Percentiles rank a stretch among this genome's conserved stretches.
phyloP scores from a whole-genome alignment of 495 filamentous ascomycete genomes.

The Aspergillus incahuasiensis region DNA sequence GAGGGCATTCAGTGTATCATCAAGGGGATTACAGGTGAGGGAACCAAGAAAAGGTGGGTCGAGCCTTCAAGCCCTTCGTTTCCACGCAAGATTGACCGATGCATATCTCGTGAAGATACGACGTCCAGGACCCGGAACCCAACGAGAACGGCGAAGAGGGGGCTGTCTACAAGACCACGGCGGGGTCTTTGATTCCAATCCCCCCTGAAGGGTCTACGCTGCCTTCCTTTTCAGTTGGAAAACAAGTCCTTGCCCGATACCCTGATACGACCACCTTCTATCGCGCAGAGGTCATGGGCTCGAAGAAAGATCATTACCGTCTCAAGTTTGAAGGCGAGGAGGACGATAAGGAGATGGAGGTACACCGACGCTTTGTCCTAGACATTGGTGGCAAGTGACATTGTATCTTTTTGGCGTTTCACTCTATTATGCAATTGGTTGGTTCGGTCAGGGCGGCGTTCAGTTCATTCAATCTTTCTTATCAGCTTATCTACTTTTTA shows the following conservation, averaged over 20 bases:
- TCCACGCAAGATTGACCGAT: slow-evolving; percentile 16
- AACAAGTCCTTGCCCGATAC: slow-evolving; percentile 76
- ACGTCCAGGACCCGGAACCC: slow-evolving; percentile 89
- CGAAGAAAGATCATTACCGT: slow-evolving; percentile 57
- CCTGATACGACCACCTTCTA: slow-evolving; percentile 97
- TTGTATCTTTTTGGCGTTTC: neutral
- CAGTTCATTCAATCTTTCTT: neutral
- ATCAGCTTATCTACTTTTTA: neutral
- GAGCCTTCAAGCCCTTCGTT: slow-evolving; percentile 7
- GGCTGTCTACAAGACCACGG: slow-evolving; percentile 72
- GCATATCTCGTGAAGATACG: slow-evolving; percentile 55
- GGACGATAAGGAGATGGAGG: slow-evolving; percentile 74
- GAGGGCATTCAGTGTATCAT: slow-evolving; percentile 87
- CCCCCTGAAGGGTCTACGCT: slow-evolving; percentile 55
- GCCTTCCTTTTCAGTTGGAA: slow-evolving; percentile 69
- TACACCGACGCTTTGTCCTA: slow-evolving; percentile 73
- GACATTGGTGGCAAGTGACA: slow-evolving; percentile 59
- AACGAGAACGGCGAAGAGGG: slow-evolving; percentile 70
- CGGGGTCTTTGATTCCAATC: slow-evolving; percentile 79
- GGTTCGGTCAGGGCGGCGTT: neutral
- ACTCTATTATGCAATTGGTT: neutral
- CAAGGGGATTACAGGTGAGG: slow-evolving; percentile 76
- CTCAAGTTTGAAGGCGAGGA: slow-evolving; percentile 86
- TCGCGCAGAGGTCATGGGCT: slow-evolving; percentile 83
- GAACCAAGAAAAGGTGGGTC: slow-evolving; percentile 66